Evolutionary conservation across 495 filamentous ascomycete species (phyloP), one percentile per base, ranked within the genome.

Genomic region (Hyphodiscus hymeniophilus): DNA sequence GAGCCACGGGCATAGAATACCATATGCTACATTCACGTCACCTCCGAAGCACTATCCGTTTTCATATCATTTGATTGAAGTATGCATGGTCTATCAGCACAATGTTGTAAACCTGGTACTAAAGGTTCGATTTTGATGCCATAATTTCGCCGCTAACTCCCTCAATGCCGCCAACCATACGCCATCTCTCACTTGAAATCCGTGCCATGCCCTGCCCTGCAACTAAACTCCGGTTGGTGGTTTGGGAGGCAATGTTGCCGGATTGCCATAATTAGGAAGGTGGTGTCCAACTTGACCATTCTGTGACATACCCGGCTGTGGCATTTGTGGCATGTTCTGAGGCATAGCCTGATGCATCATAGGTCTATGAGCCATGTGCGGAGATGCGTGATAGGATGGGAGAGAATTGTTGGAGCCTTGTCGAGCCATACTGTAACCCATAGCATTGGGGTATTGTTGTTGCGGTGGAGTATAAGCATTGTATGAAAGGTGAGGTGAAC

Each of bases 241-340:
- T 58, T 78, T 78, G 54, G 75, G 74, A 48, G 75, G 75, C 46
- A 78, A 60, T 26, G 71, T 69, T 16, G 73, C 73, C 24, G 72
- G 68, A 51, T 77, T 77, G 40, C 75, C 75, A 57, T 73, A 78
- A 40, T 68, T 71, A 32, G 73, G 68, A 42, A 77, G 66, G 55
- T 76, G 74, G 50, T 49, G 51, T 36, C 58, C 58, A 50, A 50
- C 12, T 24, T 55, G 55, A 12, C 58, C 58, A 42, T 56, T 55
- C 31, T 51, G 45, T n/a, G 48, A 41, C 23, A 45, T 16, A 42
- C 42, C 38, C 40, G 47, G 51, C 6, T 55, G 48, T 38, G 56
- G 52, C 20, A 41, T 42, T 20, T 48, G 33, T 16, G 11, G 34
- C 34, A 56, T 34, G 5, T 46, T 38, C 42, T 51, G 56, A 10